Percentiles rank a stretch among this genome's conserved stretches.
Conservation (phyloP, 805 yeast species). For the Ogataea trehaloabstinens region DNA sequence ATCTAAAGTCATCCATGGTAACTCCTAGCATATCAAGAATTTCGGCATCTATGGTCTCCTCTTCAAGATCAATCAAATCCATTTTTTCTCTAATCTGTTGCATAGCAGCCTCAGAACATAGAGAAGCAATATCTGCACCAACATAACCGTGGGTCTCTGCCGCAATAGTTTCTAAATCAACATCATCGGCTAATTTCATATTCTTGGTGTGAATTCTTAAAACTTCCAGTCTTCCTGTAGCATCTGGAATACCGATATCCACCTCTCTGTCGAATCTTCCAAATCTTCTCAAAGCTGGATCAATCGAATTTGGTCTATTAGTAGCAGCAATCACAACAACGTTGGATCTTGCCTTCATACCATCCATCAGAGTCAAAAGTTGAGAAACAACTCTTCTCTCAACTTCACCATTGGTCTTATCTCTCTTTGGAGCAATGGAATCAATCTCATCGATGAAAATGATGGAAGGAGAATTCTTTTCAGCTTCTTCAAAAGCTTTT, state of each 20-base stretch:
- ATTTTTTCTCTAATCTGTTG: conserved; percentile 99
- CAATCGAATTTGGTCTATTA: conserved; percentile 82
- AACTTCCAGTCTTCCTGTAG: conserved; percentile 96
- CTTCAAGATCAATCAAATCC: conserved; percentile 95
- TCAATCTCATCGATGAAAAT: conserved; percentile 98
- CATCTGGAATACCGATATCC: conserved; percentile 93
- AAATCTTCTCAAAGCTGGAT: conserved; percentile 81
- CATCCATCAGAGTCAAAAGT: conserved; percentile 96
- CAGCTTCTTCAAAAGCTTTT: conserved; percentile 99
- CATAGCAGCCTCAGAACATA: conserved; percentile 99
- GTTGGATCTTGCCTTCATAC: conserved; percentile 99
- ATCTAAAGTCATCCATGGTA: conserved; percentile 97
- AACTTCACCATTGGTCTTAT: conserved; percentile 99
- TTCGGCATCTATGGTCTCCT: conserved; percentile 97
- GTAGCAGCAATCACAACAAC: conserved; percentile 98
- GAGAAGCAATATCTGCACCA: conserved; percentile 97
- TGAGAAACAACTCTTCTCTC: conserved; percentile 99
- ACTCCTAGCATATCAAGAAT: conserved; percentile 94
- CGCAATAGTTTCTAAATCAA: conserved; percentile 93
- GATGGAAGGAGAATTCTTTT: conserved; percentile 96
- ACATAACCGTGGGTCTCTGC: conserved; percentile 99
- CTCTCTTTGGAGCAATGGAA: conserved; percentile 99
- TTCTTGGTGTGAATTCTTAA: conserved; percentile 96
- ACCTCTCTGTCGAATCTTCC: conserved; percentile 87
- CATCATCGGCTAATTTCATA: conserved; percentile 95